Percentiles rank a stretch among this genome's conserved stretches.
Conservation (phyloP, 1,139 yeast genomes). For the Suhomyces anneliseae region DNA sequence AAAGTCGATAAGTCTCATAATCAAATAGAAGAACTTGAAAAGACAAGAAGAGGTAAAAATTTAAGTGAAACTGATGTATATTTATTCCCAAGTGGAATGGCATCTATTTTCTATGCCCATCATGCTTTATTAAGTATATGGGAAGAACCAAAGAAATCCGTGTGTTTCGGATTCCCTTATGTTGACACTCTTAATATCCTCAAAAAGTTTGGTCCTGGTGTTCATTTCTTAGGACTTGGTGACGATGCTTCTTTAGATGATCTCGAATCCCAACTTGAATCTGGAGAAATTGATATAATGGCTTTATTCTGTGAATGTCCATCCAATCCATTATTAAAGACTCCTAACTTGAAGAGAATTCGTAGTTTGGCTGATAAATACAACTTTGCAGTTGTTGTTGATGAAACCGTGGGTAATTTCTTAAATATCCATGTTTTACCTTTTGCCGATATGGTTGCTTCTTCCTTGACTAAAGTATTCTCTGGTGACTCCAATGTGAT, state of each 20-base stretch:
- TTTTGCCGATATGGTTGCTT: slow-evolving; percentile 79
- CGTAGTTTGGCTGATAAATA: slow-evolving; percentile 65
- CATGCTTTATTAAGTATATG: slow-evolving; percentile 50
- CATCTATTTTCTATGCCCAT: slow-evolving; percentile 83
- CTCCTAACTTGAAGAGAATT: slow-evolving; percentile 72
- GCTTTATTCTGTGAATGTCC: slow-evolving; percentile 91
- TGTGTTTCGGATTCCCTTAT: slow-evolving; percentile 93
- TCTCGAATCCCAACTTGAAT: slow-evolving; percentile 57
- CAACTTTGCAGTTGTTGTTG: slow-evolving; percentile 78
- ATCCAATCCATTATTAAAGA: slow-evolving; percentile 81
- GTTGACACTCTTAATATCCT: slow-evolving; percentile 87
- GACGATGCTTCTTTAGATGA: slow-evolving; percentile 70
- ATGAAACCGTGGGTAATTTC: slow-evolving; percentile 92
- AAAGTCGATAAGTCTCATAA: slow-evolving; percentile 51
- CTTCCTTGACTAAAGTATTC: slow-evolving; percentile 88
- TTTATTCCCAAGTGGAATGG: slow-evolving; percentile 90
- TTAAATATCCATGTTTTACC: slow-evolving; percentile 80
- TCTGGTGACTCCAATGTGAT: slow-evolving; percentile 94
- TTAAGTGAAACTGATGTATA: slow-evolving; percentile 67
- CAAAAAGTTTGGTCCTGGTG: slow-evolving; percentile 87
- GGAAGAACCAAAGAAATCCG: slow-evolving; percentile 57
- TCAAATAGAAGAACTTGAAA: slow-evolving; percentile 32
- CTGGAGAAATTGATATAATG: slow-evolving; percentile 63
- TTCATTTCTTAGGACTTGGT: slow-evolving; percentile 80
- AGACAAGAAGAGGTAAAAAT: slow-evolving; percentile 32